Base-by-base conservation (phyloP, 257 asterid species). In the Solanum piurae region DNA sequence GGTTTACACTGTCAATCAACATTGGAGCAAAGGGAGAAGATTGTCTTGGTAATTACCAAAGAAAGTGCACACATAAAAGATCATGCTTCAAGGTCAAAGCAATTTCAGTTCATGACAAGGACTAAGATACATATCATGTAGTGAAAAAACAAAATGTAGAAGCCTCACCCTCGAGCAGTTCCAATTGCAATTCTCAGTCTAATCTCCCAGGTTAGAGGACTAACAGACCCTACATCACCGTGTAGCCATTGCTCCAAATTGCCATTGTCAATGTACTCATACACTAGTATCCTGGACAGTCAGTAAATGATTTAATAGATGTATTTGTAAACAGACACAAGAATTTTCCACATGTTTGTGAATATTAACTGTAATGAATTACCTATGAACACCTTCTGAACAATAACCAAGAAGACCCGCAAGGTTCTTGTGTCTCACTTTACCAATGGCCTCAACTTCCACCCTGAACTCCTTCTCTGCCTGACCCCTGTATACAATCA, bases 361-460 rank as follows among this genome's bases (percentile, higher is more conserved):
- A 83, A 14, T 82, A 13, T 73, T 72, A 42, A 16, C n/a, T 58
- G 69, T 18, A 76, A 60, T 86, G 23, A 69, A 62, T 46, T 92
- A 96, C 99, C 99, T 92, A 89, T 91, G 95, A 89, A 93, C 89
- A 85, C 99, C 99, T 89, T 97, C 98, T 60, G 98, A 98, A 92
- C 99, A 97, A 90, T 91, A 96, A 58, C 99, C 99, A 84, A 95
- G 76, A 89, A 97, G 93, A 88, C 99, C 96, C 9, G 94, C 99
- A 49, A 97, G 98, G 93, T 97, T 97, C 91, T 97, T 97, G 93
- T 97, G 99, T 90, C 95, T 95, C 88, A 96, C 99, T 93, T 94
- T 94, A 69, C 99, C 99, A 90, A 97, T 96, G 89, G 99, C 99
- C 90, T 97, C 99, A 89, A 97, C 99, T 92, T 97, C 99, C 88